A percentile compares a stretch with the other conserved stretches of the same genome.
phyloP scores from a whole-genome alignment of 176 grass and related monocot species.

The Ensete glaucum region DNA sequence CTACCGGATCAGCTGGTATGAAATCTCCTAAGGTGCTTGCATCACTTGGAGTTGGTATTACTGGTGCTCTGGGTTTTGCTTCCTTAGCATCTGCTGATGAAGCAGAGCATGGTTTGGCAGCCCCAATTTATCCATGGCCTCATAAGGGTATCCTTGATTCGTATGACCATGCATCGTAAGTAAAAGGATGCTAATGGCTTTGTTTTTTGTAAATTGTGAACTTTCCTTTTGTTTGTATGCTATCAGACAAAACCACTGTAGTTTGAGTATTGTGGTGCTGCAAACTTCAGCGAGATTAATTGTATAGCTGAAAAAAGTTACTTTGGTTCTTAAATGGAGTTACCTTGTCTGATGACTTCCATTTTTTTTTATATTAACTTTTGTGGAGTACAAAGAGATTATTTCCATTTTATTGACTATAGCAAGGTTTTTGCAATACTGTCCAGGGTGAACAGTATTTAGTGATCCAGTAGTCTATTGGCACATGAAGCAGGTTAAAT shows the following conservation, averaged over 20 bases:
- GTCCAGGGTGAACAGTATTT: too few species aligned
- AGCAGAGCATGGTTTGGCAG: conserved; percentile 82
- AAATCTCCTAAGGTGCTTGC: conserved; percentile 50
- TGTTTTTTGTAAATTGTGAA: not conserved
- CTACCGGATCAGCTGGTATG: conserved; percentile 32
- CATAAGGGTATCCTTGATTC: conserved; percentile 95
- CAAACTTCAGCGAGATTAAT: too few species aligned
- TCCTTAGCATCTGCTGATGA: conserved; percentile 85
- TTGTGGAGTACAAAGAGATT: not conserved
- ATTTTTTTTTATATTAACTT: not conserved
- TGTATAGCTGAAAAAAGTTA: too few species aligned
- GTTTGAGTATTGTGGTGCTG: too few species aligned
- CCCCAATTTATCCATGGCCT: conserved; percentile 78
- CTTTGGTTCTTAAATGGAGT: too few species aligned
- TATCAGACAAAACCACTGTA: too few species aligned
- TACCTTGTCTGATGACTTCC: not conserved
- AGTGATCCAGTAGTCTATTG: too few species aligned
- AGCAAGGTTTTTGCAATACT: too few species aligned
- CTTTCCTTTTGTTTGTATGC: not conserved
- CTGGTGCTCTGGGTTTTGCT: conserved; percentile 68
- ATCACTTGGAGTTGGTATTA: conserved; percentile 68
- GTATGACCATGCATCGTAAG: conserved; percentile 97
- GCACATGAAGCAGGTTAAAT: too few species aligned
- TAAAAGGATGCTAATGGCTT: not conserved
- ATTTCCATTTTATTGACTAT: too few species aligned